Percentiles rank a stretch among this genome's conserved stretches.
These are phyloP conservation scores for Microbotryomycetes sp. DNA, from an alignment of 1,284 basidiomycete genomes.

Conservation along the genomic window DNA sequence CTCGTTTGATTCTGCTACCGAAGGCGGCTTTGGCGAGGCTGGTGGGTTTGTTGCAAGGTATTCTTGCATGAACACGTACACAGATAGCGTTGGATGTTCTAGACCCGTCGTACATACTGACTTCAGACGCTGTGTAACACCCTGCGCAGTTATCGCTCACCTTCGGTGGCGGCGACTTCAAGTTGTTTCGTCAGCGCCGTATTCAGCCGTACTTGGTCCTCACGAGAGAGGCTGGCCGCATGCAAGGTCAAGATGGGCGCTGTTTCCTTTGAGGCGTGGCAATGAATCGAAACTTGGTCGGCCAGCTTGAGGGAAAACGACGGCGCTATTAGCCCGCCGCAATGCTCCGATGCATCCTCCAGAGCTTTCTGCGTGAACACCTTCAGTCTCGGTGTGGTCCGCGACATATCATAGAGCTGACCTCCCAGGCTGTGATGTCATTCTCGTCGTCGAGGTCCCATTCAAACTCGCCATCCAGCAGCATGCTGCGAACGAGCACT, in stretches of 20 bases:
- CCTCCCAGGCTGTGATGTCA: background rate
- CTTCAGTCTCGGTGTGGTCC: too few relatives aligned
- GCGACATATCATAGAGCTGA: too few relatives aligned
- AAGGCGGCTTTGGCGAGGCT: background rate
- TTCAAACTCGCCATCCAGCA: background rate
- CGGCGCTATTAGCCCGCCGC: background rate
- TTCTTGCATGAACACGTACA: slow-evolving; percentile 10
- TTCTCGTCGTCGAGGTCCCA: background rate
- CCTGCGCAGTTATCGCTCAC: background rate
- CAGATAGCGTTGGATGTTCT: slow-evolving; percentile 6
- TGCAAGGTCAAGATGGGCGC: slow-evolving; percentile 3
- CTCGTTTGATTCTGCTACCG: too few relatives aligned
- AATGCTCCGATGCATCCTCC: too few relatives aligned
- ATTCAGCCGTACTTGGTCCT: slow-evolving; percentile 8
- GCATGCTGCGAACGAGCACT: background rate
- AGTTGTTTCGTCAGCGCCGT: background rate
- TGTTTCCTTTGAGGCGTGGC: too few relatives aligned
- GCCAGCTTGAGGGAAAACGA: background rate
- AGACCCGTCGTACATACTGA: background rate
- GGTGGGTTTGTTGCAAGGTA: slow-evolving; percentile 7
- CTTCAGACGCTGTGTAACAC: background rate
- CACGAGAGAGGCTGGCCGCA: background rate
- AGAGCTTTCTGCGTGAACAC: too few relatives aligned
- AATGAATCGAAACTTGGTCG: too few relatives aligned
- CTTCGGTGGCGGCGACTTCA: background rate